These are phyloP conservation scores for Phaffia tasmanica DNA, from an alignment of 768 basidiomycete genomes.

Conservation along the genomic window DNA sequence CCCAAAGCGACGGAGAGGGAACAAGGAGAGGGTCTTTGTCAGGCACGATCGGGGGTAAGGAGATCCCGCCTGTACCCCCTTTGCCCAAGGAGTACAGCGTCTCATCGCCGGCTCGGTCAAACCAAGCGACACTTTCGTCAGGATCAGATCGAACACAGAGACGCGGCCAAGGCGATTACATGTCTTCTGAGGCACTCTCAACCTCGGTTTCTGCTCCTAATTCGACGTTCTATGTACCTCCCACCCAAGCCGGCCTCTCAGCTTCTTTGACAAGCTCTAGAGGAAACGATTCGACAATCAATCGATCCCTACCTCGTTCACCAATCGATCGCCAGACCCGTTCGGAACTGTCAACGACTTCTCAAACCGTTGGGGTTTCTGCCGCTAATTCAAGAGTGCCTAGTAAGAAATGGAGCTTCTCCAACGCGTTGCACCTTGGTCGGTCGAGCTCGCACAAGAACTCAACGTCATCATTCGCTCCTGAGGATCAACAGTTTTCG, in stretches of 20 bases:
- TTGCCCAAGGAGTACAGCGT: constrained; percentile 60
- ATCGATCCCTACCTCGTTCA: constrained; percentile 32
- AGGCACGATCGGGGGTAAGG: background rate
- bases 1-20: constrained; percentile 15
- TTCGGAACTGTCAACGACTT: background rate
- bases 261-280: constrained; percentile 39
- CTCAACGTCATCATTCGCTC: constrained; percentile 4
- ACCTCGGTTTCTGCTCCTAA: too few species aligned
- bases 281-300: constrained; percentile 39
- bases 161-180: too few species aligned
- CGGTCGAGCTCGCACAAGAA: constrained; percentile 21
- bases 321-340: constrained; percentile 7
- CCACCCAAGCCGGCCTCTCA: constrained; percentile 40
- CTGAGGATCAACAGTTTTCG: background rate
- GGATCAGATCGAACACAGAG: too few species aligned
- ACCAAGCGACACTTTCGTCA: too few species aligned
- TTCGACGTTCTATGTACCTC: constrained; percentile 40
- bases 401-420: constrained; percentile 95
- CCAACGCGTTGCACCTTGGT: constrained; percentile 50
- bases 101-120: background rate
- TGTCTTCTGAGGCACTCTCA: too few species aligned
- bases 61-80: constrained; percentile 86
- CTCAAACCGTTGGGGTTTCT: background rate
- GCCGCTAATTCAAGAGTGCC: constrained; percentile 42
- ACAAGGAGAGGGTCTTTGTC: background rate